Conservation (phyloP, 306 rosid genomes). For the peach (Prunus persica) region Prunus_persica_NCBIv2 NC_034016.1:11507501-11508000, state of each 20-base stretch:
- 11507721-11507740: slow-evolving; percentile 1
- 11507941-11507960: slow-evolving; percentile 1
- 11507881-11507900: not conserved
- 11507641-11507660: not conserved
- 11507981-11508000: slow-evolving; percentile 23
- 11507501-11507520: slow-evolving; percentile 9
- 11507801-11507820: not conserved
- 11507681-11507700: not conserved
- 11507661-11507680: slow-evolving; percentile 3
- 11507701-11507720: slow-evolving; percentile 14
- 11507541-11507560: slow-evolving; percentile 8
- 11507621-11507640: not conserved
- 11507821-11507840: not conserved
- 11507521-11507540: slow-evolving; percentile 10
- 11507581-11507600: slow-evolving; percentile 6
- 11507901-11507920: slow-evolving; percentile 17
- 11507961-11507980: slow-evolving; percentile 10
- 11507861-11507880: not conserved
- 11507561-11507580: slow-evolving; percentile 5
- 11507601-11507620: not conserved
- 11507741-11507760: not conserved
- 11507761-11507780: not conserved
- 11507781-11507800: not conserved
- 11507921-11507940: not conserved
- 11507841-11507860: not conserved